Evolutionary conservation across 2,329 filamentous ascomycete species (phyloP).

Genomic region (Arthrobotrys entomopaga): DNA sequence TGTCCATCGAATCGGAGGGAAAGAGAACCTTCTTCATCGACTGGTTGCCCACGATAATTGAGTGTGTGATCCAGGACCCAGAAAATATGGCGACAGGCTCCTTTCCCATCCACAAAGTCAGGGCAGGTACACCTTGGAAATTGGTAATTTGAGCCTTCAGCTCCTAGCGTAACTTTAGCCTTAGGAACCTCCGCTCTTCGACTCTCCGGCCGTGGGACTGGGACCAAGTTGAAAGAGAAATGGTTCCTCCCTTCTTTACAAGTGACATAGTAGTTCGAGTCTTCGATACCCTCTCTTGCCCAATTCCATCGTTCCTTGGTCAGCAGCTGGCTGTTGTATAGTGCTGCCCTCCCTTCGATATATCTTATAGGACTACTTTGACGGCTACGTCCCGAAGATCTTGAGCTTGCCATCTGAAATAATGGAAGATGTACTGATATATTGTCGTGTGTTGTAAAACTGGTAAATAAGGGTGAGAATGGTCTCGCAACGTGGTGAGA

Average conservation of each 20-base stretch:
- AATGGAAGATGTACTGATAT: neutral
- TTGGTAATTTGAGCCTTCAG: constrained; percentile 36
- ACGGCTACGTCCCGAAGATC: constrained; percentile 16
- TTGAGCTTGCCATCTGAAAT: constrained; percentile 31
- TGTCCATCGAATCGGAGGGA: constrained; percentile 41
- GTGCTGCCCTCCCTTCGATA: constrained; percentile 26
- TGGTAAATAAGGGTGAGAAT: neutral
- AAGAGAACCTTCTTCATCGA: constrained; percentile 19
- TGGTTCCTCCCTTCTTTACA: constrained; percentile 38
- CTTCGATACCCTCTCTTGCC: constrained; percentile 34
- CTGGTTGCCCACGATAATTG: constrained; percentile 2
- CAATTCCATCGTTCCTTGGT: constrained; percentile 38
- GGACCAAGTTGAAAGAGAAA: constrained; percentile 39
- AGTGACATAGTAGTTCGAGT: constrained; percentile 29
- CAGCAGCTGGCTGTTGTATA: constrained; percentile 37
- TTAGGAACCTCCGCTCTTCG: constrained; percentile 3
- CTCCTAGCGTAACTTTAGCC: constrained; percentile 29
- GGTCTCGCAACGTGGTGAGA: too few species aligned
- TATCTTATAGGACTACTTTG: constrained; percentile 31
- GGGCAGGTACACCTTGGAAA: constrained; percentile 36
- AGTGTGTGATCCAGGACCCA: constrained; percentile 40
- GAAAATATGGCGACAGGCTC: constrained; percentile 48
- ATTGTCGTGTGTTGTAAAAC: neutral
- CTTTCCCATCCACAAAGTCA: constrained; percentile 2
- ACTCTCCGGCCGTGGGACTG: neutral